Conservation (phyloP, 768 basidiomycete species). For the Gymnopilus junonius region DNA sequence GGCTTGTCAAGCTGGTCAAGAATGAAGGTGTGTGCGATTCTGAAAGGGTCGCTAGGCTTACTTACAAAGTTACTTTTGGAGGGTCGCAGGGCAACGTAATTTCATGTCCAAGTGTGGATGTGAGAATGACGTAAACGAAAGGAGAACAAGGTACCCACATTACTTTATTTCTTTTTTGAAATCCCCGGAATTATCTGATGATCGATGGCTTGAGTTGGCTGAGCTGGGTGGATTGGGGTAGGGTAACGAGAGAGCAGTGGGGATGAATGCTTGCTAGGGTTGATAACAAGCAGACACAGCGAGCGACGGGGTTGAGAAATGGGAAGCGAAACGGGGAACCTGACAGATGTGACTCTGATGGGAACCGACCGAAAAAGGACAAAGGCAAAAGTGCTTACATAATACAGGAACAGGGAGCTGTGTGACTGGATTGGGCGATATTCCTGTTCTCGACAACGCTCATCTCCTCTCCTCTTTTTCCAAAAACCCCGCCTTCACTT, state of each 20-base stretch:
- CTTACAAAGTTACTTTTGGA: background rate
- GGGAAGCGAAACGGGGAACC: background rate
- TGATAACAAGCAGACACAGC: background rate
- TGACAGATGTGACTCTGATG: constrained; percentile 5
- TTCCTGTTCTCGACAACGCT: background rate
- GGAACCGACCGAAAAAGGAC: constrained; percentile 3
- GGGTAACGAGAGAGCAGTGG: background rate
- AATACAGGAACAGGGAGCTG: constrained; percentile 4
- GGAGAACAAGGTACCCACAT: constrained; percentile 1
- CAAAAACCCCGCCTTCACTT: background rate
- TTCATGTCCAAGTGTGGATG: background rate
- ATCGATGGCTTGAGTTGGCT: background rate
- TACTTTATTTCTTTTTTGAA: too few species aligned
- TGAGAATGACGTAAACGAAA: background rate
- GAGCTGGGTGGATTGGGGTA: too few species aligned
- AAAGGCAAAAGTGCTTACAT: constrained; percentile 5
- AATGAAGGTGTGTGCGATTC: too few species aligned
- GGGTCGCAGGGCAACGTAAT: background rate
- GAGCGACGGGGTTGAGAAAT: background rate
- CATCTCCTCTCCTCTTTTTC: background rate
- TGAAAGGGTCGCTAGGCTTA: background rate
- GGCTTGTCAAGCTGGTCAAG: too few species aligned
- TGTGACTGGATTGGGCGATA: background rate
- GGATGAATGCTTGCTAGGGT: background rate
- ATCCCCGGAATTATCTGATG: too few species aligned